Percentiles rank a stretch among this genome's conserved stretches.
Evolutionary conservation across 257 asterid species (phyloP).

Genomic region (Solanum sitiens): DNA sequence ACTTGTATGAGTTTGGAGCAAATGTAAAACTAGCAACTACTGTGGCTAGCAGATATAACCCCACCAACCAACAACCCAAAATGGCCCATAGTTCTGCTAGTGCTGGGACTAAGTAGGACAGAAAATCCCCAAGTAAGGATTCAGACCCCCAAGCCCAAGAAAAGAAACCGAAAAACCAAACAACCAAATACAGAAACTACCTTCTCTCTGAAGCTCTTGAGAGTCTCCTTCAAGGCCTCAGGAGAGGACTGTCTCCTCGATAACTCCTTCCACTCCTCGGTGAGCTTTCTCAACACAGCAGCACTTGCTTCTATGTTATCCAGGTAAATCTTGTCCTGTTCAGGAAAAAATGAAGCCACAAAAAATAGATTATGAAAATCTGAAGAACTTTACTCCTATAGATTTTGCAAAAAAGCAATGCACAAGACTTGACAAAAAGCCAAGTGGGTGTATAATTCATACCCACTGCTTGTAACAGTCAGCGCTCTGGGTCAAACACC

Average conservation of each 20-base stretch:
- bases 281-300: slow-evolving; percentile 47
- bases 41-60: not conserved
- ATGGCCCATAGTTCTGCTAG: not conserved
- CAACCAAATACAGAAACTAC: slow-evolving; percentile 6
- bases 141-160: not conserved
- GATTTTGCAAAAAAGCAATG: not conserved
- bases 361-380: not conserved
- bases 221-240: slow-evolving; percentile 39
- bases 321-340: slow-evolving; percentile 47
- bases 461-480: slow-evolving; percentile 88
- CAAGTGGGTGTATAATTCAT: slow-evolving; percentile 7
- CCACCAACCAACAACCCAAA: not conserved
- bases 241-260: slow-evolving; percentile 47
- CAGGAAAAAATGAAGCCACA: not conserved
- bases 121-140: not conserved
- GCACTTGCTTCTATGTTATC: slow-evolving; percentile 62
- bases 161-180: not conserved
- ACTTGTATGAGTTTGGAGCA: not conserved
- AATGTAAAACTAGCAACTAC: not conserved
- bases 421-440: not conserved
- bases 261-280: slow-evolving; percentile 41
- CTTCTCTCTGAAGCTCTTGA: slow-evolving; percentile 61
- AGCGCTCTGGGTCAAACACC: slow-evolving; percentile 70
- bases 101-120: not conserved
- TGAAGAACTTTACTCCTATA: not conserved